A percentile compares a stretch with the other conserved stretches of the same genome.
phyloP scores from a whole-genome alignment of 441 rosid genomes.

The Viola pubescens region DNA sequence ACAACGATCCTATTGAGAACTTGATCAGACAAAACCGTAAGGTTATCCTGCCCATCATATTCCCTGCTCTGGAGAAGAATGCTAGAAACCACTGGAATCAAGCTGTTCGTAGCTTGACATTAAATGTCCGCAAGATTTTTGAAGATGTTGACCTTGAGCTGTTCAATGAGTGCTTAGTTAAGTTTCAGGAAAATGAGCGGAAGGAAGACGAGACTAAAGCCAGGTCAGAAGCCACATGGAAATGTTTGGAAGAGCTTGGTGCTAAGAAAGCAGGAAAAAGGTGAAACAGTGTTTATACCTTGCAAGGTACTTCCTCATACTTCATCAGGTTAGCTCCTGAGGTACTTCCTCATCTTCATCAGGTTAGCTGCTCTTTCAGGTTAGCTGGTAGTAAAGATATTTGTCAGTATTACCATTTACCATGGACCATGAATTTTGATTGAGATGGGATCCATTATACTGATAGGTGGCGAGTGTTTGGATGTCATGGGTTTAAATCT shows the following conservation, averaged over 20 bases:
- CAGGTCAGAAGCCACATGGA: constrained; percentile 59
- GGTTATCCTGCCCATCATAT: constrained; percentile 60
- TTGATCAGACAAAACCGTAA: constrained; percentile 60
- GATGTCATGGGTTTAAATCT: constrained; percentile 5
- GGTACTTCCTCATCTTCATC: constrained; percentile 15
- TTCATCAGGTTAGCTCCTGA: constrained; percentile 18
- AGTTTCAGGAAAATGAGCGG: constrained; percentile 50
- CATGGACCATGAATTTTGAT: constrained; percentile 11
- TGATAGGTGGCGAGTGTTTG: constrained; percentile 11
- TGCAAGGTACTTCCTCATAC: constrained; percentile 11
- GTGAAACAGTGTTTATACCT: constrained; percentile 16
- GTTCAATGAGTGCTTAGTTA: constrained; percentile 50
- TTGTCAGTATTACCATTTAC: constrained; percentile 10
- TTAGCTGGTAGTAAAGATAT: constrained; percentile 14
- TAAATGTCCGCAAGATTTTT: constrained; percentile 66
- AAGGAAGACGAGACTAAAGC: constrained; percentile 41
- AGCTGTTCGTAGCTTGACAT: constrained; percentile 68
- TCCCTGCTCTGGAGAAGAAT: constrained; percentile 66
- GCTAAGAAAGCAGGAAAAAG: constrained; percentile 26
- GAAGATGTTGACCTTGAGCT: constrained; percentile 67
- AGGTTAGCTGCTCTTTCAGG: constrained; percentile 22
- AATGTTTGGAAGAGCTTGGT: constrained; percentile 59
- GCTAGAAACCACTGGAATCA: constrained; percentile 73
- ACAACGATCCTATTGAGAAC: constrained; percentile 63
- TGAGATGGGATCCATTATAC: constrained; percentile 16